Evolutionary conservation across 164 flowering plant genomes (phyloP), one percentile per base, ranked within the genome.

Genomic region (Saururus chinensis): DNA sequence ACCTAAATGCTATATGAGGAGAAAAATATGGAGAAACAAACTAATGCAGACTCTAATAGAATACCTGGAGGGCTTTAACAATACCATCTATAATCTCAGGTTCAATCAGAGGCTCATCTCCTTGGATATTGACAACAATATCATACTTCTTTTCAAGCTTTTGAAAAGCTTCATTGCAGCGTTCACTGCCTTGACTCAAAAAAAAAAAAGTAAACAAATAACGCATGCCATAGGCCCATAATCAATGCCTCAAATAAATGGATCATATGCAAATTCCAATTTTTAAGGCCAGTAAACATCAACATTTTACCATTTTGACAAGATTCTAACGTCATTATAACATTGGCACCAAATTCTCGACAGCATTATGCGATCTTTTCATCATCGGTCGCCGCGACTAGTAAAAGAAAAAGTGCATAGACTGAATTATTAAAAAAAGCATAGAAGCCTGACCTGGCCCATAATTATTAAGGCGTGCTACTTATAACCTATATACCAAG

Each of bases 101-200:
- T 74, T 95, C 97, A 72, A 88, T 81, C 55, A 95, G 92, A 70
- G 99, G 99, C 72, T 95, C 97, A 71, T 91, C 97, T 26, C 97
- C 99, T 66, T 91, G 99, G 70, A 95, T 95, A 70, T 95, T 95
- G 55, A 95, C 99, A 63, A 91, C 97, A 73, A 95, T 70, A 64
- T 95, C 97, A 75, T 85, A 93, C 63, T 85, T 82, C 74, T 84
- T 82, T 49, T 66, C 77, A 60, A 93, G 89, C 77, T 88, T 92
- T 64, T 80, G 71, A 23, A 87, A 87, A 53, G 96, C 96, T 79
- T 93, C 97, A 77, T 74, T 87, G 76, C 99, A 93, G 16, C 99
- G 82, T 68, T 93, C 99, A 23, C 95, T 80, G 48, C 99, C 96
- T 90, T 70, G 8, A 64, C 60, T 63, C 59, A 40, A 48, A 49